phyloP scores from a whole-genome alignment of 768 basidiomycete genomes.

The Arthromyces matolae region DNA sequence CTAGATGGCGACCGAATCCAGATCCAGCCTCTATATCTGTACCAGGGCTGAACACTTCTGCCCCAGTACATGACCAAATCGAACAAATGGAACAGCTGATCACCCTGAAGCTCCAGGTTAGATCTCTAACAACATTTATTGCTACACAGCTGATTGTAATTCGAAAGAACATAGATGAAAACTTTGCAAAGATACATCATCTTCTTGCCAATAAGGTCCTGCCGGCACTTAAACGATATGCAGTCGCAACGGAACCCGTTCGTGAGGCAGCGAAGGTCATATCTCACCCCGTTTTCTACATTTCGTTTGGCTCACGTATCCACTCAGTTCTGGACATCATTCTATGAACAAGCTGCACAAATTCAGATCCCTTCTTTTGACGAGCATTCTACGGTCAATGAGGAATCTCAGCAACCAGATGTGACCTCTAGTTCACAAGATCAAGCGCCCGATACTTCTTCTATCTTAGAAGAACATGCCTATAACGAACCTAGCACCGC shows the following conservation, averaged over 20 bases:
- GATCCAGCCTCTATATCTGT: slow-evolving; percentile 64
- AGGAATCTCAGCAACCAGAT: slow-evolving; percentile 41
- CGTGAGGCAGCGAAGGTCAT: slow-evolving; percentile 91
- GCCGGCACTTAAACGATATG: slow-evolving; percentile 88
- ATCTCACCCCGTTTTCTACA: no score
- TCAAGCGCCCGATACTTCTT: slow-evolving; percentile 19
- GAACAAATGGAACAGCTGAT: slow-evolving; percentile 96
- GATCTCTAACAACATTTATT: slow-evolving; percentile 5
- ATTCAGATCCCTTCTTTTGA: slow-evolving; percentile 76
- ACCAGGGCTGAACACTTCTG: slow-evolving; percentile 68
- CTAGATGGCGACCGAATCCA: slow-evolving; percentile 62
- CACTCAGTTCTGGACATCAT: slow-evolving; percentile 97
- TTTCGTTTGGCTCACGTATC: no score
- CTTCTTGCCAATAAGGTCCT: slow-evolving; percentile 75
- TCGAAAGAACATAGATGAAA: slow-evolving; percentile 82
- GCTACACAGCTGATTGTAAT: neutral
- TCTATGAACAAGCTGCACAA: slow-evolving; percentile 92
- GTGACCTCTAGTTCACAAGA: slow-evolving; percentile 23
- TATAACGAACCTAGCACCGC: slow-evolving; percentile 41
- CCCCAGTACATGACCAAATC: slow-evolving; percentile 75
- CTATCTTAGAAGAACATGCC: slow-evolving; percentile 16
- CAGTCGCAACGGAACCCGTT: slow-evolving; percentile 82
- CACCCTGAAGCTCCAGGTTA: slow-evolving; percentile 84
- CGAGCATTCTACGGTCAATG: slow-evolving; percentile 58
- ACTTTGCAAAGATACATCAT: slow-evolving; percentile 87